Conservation (phyloP, 2,329 filamentous ascomycete genomes). For the Chaetomium globosum region DNA sequence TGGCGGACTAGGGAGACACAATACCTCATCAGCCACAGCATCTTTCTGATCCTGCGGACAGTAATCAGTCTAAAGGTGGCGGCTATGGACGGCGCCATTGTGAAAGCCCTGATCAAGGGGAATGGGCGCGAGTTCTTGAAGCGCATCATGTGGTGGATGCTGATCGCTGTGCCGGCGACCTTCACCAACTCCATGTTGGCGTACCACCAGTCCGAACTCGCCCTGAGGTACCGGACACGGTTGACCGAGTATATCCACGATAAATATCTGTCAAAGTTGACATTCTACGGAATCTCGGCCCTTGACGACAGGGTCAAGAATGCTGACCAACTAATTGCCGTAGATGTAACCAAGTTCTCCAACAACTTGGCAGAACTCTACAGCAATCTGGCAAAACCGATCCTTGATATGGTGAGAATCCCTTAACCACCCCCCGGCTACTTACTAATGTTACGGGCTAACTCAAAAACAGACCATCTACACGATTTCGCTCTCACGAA, state of each 20-base stretch:
- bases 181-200: slow-evolving; percentile 99
- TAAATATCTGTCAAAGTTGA: slow-evolving; percentile 95
- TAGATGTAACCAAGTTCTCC: slow-evolving; percentile 94
- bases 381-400: slow-evolving; percentile 91
- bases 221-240: slow-evolving; percentile 87
- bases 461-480: slow-evolving; percentile 68
- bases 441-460: slow-evolving; percentile 27
- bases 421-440: neutral
- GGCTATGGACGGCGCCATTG: slow-evolving; percentile 89
- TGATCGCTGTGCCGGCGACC: slow-evolving; percentile 91
- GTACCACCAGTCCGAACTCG: slow-evolving; percentile 94
- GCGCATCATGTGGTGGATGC: slow-evolving; percentile 96
- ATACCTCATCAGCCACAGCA: slow-evolving; percentile 83
- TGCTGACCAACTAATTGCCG: slow-evolving; percentile 93
- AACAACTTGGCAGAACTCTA: slow-evolving; percentile 94
- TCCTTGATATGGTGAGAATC: slow-evolving; percentile 77
- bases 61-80: slow-evolving; percentile 94
- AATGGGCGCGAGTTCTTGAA: slow-evolving; percentile 87
- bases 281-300: slow-evolving; percentile 93
- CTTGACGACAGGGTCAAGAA: slow-evolving; percentile 98
- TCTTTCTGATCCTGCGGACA: slow-evolving; percentile 88
- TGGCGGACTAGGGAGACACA: slow-evolving; percentile 87
- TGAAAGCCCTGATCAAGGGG: slow-evolving; percentile 88
- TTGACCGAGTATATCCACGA: slow-evolving; percentile 95
- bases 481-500: slow-evolving; percentile 89